Evolutionary conservation across 805 yeast species (phyloP), one percentile per base, ranked within the genome.

Genomic region (Cyberlindnera suaveolens): DNA sequence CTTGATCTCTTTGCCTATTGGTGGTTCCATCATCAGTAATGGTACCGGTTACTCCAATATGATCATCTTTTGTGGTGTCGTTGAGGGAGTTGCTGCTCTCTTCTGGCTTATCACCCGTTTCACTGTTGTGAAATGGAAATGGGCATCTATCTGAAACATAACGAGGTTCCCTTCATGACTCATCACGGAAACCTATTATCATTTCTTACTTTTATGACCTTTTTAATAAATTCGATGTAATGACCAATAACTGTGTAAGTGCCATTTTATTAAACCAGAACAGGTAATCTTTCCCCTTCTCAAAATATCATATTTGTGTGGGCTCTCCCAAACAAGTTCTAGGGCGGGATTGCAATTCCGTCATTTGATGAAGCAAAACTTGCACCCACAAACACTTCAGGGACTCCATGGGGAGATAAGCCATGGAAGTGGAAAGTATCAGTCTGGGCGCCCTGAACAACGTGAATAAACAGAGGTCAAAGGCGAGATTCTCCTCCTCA

Each of bases 1-100:
- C 20, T 60, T 77, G 36, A 66, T 76, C 19, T 67, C 73, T 30
- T 64, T 77, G 26, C 80, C 81, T 1, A 62, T 72, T 20, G 71
- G 78, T 5, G 73, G 79, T 45, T 70, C 71, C 3, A 61, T 74
- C 31, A 71, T 75, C 40, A 65, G 65, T 2, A 40, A 58, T 3
- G 62, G 68, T 11, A 9, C 35, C 8, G 40, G 40, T 7, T 38
- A 38, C 30, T 11, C 40, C 26, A 38, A 66, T 36, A 68, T 75
- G 51, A 65, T 75, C 26, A 48, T 72, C 1, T 73, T 65, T 44
- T 65, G 67, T 37, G 56, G 54, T 10, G 36, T 35, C 3, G 14
- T 52, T 11, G 48, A 52, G 23, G 46, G 31, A 6, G 26, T 29
- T 1, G 44, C 54, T 4, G 33, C 49, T 0, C 20, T 38, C 1